Base-by-base conservation (phyloP, 805 yeast genomes). In the Yarrowia sp. region DNA sequence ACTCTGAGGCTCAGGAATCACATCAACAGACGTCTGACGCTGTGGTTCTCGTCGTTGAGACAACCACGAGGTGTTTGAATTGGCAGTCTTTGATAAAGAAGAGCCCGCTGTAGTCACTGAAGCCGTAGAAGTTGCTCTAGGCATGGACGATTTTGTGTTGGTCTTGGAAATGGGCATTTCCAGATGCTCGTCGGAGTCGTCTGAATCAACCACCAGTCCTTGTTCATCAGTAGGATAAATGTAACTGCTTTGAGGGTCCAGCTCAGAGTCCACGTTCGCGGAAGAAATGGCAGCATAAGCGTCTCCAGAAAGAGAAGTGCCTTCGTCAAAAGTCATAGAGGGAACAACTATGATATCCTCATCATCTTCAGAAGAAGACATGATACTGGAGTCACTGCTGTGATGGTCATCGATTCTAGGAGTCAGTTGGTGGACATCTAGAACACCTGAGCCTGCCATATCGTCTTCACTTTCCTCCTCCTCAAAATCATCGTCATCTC, bases 181-280 rank as follows among this genome's bases (percentile, higher is more conserved):
- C 66, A 67, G 24, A 12, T 58, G 64, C 64, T 62, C 67, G 21
- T 62, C 65, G 0, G 41, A 40, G 30, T 54, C 71, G 4, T 54
- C 61, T 69, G 73, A 9, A 72, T 69, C 63, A 65, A 70, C 62
- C 69, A 68, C 64, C 67, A 71, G 43, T 2, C 61, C 70, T 16
- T 70, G 68, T 16, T 67, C 51, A 28, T 26, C 14, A 22, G 63
- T 21, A 22, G 28, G 61, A 40, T 26, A 26, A 17, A 19, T 41
- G 17, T 21, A 30, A 24, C 28, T 24, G 52, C 22, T 61, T 67
- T 22, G 64, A 30, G n/a, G 61, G n/a, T 36, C 51, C 17, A 26
- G 66, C 11, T 51, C 67, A 22, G 44, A 64, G 59, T 62, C 67
- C 6, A 38, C 61, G 11, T 65, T 67, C 19, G 44, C 65, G 2